Evolutionary conservation across 225 moss, liverwort and hornwort genomes (phyloP).

Genomic region (Polytrichum commune): DNA sequence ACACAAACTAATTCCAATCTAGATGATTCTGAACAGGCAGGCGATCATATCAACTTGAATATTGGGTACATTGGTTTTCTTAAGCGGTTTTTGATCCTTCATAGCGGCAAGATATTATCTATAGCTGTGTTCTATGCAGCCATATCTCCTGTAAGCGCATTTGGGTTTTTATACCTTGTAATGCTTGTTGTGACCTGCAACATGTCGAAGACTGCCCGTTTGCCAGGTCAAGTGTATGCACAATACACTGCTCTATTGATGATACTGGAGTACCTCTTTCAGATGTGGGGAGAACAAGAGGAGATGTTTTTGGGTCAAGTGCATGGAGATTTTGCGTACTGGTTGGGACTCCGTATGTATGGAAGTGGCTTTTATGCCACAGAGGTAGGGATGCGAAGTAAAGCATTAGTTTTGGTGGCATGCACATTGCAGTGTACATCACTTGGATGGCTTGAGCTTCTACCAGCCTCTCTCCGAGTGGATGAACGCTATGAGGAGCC

Average conservation of each 20-base stretch:
- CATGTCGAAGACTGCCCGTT: conserved; percentile 32
- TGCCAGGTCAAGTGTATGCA: conserved; percentile 29
- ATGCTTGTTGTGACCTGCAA: conserved; percentile 35
- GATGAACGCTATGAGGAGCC: conserved; percentile 42
- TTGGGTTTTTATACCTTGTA: conserved; percentile 32
- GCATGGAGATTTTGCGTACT: conserved; percentile 32
- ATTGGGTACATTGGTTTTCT: conserved; percentile 30
- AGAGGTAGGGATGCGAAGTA: conserved; percentile 37
- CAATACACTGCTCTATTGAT: conserved; percentile 29
- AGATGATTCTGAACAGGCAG: conserved; percentile 26
- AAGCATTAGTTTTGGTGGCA: conserved; percentile 29
- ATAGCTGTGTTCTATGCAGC: conserved; percentile 32
- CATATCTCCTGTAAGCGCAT: conserved; percentile 33
- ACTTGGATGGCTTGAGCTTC: conserved; percentile 34
- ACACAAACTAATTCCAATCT: conserved; percentile 13
- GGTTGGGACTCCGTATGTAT: conserved; percentile 30
- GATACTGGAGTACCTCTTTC: conserved; percentile 36
- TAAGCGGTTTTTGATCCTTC: conserved; percentile 37
- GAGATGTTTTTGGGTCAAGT: conserved; percentile 33
- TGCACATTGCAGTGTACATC: conserved; percentile 37
- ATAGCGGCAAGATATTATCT: conserved; percentile 33
- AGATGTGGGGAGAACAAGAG: conserved; percentile 28
- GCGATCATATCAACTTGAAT: conserved; percentile 35
- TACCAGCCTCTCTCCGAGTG: conserved; percentile 38
- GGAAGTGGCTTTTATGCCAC: conserved; percentile 25